phyloP scores from a whole-genome alignment of 2,329 filamentous ascomycete genomes.

The Fusarium zealandicum region DNA sequence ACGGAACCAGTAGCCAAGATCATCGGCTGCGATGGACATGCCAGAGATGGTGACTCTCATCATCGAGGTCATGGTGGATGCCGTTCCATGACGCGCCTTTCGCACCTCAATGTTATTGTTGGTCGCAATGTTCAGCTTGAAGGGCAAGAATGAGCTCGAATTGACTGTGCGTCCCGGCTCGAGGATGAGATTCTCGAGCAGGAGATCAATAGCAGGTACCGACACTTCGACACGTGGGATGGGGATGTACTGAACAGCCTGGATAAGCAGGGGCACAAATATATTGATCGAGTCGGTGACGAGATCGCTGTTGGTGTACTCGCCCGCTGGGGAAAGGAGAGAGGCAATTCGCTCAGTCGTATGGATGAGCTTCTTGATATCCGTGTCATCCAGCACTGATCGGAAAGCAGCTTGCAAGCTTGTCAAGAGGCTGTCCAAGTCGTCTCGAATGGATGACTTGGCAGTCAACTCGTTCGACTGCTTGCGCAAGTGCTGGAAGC shows the following conservation, averaged over 20 bases:
- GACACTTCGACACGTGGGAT: slow-evolving; percentile 91
- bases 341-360: slow-evolving; percentile 72
- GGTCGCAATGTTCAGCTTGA: slow-evolving; percentile 80
- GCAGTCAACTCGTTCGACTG: slow-evolving; percentile 69
- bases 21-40: slow-evolving; percentile 81
- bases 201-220: slow-evolving; percentile 80
- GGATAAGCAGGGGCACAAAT: slow-evolving; percentile 79
- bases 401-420: slow-evolving; percentile 73
- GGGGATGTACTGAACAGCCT: slow-evolving; percentile 83
- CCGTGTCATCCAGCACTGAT: slow-evolving; percentile 74
- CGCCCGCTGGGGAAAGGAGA: slow-evolving; percentile 71
- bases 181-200: slow-evolving; percentile 89
- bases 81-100: slow-evolving; percentile 72
- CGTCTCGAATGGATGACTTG: slow-evolving; percentile 72
- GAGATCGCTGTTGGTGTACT: slow-evolving; percentile 73
- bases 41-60: slow-evolving; percentile 83
- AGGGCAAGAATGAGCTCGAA: slow-evolving; percentile 86
- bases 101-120: slow-evolving; percentile 87
- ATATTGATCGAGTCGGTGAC: slow-evolving; percentile 79
- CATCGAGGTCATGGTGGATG: slow-evolving; percentile 70
- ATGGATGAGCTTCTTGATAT: slow-evolving; percentile 72
- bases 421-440: slow-evolving; percentile 74
- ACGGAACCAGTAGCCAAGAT: slow-evolving; percentile 89
- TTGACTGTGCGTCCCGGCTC: slow-evolving; percentile 88
- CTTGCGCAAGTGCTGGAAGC: slow-evolving; percentile 58